These are phyloP conservation scores for Peronospora belbahrii DNA, from an alignment of 352 stramenopile genomes.

Conservation along the genomic window DNA sequence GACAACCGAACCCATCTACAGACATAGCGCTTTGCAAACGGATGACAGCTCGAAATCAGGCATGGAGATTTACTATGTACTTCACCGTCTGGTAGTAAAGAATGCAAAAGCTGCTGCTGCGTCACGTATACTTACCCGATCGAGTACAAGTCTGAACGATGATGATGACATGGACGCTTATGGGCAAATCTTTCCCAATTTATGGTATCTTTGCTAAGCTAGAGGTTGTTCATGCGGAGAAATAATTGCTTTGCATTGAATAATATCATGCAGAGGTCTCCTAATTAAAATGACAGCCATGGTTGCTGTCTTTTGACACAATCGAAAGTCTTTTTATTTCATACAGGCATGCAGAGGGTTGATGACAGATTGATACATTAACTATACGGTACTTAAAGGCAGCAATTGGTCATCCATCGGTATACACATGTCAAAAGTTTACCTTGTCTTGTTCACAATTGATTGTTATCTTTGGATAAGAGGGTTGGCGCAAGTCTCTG, in stretches of 20 bases:
- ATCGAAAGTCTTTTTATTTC: too few relatives aligned
- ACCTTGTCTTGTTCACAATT: too few relatives aligned
- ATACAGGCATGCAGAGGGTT: too few relatives aligned
- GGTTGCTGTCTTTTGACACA: too few relatives aligned
- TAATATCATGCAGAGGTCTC: too few relatives aligned
- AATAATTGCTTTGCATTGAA: constrained; percentile 2
- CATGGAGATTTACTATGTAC: constrained; percentile 34
- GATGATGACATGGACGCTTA: constrained; percentile 40
- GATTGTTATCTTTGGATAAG: too few relatives aligned
- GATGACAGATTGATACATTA: too few relatives aligned
- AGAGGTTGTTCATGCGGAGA: constrained; percentile 7
- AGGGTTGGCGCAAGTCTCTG: too few relatives aligned
- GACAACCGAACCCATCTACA: constrained; percentile 18
- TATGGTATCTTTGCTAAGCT: constrained; percentile 43
- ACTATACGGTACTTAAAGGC: too few relatives aligned
- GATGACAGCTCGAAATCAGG: constrained; percentile 9
- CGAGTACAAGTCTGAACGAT: constrained; percentile 33
- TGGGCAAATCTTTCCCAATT: constrained; percentile 35
- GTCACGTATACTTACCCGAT: constrained; percentile 23
- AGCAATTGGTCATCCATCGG: too few relatives aligned
- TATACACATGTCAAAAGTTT: too few relatives aligned
- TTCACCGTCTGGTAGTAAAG: constrained; percentile 34
- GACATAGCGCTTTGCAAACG: constrained; percentile 9
- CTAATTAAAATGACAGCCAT: too few relatives aligned
- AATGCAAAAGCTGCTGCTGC: constrained; percentile 21